These are phyloP conservation scores for Lipomyces sp. DNA, from an alignment of 805 yeast genomes.

Conservation along the genomic window DNA sequence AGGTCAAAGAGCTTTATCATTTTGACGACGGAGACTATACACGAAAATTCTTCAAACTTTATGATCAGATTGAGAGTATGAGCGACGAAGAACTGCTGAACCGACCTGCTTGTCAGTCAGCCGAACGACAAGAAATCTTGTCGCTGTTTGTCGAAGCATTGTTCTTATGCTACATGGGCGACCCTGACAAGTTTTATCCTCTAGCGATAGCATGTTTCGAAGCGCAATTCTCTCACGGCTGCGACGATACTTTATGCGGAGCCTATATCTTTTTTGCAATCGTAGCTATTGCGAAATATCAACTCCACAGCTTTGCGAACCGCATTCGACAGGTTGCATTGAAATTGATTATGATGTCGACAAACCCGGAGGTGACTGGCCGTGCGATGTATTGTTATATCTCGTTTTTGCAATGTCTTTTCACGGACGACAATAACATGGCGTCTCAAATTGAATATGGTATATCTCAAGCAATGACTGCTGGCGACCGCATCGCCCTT, in stretches of 20 bases:
- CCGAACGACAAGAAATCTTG: background rate
- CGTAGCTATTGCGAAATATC: slow-evolving; percentile 17
- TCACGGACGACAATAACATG: background rate
- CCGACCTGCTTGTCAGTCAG: slow-evolving; percentile 1
- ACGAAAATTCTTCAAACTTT: slow-evolving; percentile 14
- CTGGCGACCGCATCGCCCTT: slow-evolving; percentile 23
- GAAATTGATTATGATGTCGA: background rate
- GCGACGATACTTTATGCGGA: slow-evolving; percentile 14
- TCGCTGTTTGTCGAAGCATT: slow-evolving; percentile 7
- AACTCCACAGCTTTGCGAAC: slow-evolving; percentile 15
- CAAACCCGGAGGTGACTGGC: slow-evolving; percentile 9
- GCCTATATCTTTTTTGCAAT: slow-evolving; percentile 22
- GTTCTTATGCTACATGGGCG: slow-evolving; percentile 12
- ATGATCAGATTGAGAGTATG: slow-evolving; percentile 6
- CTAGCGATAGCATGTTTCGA: slow-evolving; percentile 4
- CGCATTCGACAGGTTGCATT: slow-evolving; percentile 3
- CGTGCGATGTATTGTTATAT: slow-evolving; percentile 9
- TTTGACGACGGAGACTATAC: slow-evolving; percentile 2
- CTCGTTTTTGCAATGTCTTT: slow-evolving; percentile 12
- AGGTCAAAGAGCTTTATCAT: background rate
- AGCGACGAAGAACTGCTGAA: slow-evolving; percentile 19
- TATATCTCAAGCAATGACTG: slow-evolving; percentile 9
- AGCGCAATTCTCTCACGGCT: slow-evolving; percentile 12
- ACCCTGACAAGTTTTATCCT: slow-evolving; percentile 11
- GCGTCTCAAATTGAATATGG: background rate